phyloP scores from a whole-genome alignment of 495 filamentous ascomycete genomes.

The Echria macrotheca region DNA sequence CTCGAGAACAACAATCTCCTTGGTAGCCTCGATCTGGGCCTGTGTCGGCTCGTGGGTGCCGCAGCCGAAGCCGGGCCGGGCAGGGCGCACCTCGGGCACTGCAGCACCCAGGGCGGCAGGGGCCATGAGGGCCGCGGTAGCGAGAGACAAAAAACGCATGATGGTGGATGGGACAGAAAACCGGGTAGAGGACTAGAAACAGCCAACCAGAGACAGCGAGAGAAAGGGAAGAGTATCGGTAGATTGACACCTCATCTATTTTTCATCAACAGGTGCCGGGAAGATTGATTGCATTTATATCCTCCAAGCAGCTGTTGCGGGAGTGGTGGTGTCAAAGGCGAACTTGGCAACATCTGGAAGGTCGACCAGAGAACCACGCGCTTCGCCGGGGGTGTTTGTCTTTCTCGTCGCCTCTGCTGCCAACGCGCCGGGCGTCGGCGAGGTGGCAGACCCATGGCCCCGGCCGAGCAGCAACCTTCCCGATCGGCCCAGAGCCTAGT shows the following conservation, averaged over 20 bases:
- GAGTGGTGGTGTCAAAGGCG: too few species aligned
- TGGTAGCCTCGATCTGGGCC: constrained; percentile 29
- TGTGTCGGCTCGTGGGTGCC: constrained; percentile 37
- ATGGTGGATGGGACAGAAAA: constrained; percentile 7
- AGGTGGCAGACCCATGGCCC: background rate
- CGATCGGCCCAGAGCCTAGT: constrained; percentile 11
- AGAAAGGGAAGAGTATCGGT: background rate
- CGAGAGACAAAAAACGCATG: constrained; percentile 36
- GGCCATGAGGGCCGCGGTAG: constrained; percentile 27
- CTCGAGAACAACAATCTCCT: constrained; percentile 25
- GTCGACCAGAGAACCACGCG: too few species aligned
- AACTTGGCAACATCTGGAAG: constrained; percentile 12
- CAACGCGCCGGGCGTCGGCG: too few species aligned
- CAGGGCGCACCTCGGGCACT: background rate
- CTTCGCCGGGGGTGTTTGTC: too few species aligned
- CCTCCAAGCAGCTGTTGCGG: too few species aligned
- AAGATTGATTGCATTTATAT: too few species aligned
- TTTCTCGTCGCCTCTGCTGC: too few species aligned
- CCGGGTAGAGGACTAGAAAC: constrained; percentile 8
- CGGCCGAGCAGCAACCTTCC: constrained; percentile 18
- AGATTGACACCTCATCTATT: background rate
- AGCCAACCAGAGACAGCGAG: background rate
- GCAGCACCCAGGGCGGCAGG: constrained; percentile 26
- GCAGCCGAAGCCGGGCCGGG: constrained; percentile 23
- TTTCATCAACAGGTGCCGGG: background rate